Conservation (phyloP, 345 rosid genomes). For the Ceriops zippeliana region DNA sequence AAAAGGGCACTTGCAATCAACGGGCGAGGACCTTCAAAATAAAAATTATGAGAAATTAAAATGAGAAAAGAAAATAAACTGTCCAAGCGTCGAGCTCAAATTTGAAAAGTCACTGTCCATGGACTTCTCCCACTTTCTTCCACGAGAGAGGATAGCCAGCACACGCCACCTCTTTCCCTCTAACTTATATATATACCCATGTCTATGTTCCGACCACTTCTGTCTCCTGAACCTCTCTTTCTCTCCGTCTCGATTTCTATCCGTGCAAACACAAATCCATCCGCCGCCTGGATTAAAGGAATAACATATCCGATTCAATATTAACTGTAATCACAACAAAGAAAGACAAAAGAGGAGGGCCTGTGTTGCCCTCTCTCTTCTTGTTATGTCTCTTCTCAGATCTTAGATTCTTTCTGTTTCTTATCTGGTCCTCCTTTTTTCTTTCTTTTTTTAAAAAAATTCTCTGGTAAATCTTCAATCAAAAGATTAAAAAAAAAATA, state of each 20-base stretch:
- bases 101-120: conserved; percentile 29
- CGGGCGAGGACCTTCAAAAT: neutral
- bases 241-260: conserved; percentile 1
- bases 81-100: neutral
- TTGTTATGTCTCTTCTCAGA: conserved; percentile 41
- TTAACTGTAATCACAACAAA: conserved; percentile 17
- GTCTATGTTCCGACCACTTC: conserved; percentile 10
- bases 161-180: conserved; percentile 12
- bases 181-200: neutral
- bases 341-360: conserved; percentile 44
- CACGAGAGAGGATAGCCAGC: conserved; percentile 34
- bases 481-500: neutral
- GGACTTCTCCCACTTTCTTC: conserved; percentile 26
- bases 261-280: conserved; percentile 21
- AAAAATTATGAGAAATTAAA: neutral
- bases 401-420: conserved; percentile 33
- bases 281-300: conserved; percentile 3
- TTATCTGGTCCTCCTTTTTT: conserved; percentile 32
- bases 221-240: conserved; percentile 14
- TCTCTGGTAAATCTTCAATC: conserved; percentile 16
- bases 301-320: conserved; percentile 14
- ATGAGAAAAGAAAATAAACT: neutral
- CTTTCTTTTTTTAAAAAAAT: too few species aligned
- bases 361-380: conserved; percentile 52
- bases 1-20: neutral